Conservation (phyloP, 2,329 filamentous ascomycete genomes). For the Ophiocordyceps unilateralis region DNA sequence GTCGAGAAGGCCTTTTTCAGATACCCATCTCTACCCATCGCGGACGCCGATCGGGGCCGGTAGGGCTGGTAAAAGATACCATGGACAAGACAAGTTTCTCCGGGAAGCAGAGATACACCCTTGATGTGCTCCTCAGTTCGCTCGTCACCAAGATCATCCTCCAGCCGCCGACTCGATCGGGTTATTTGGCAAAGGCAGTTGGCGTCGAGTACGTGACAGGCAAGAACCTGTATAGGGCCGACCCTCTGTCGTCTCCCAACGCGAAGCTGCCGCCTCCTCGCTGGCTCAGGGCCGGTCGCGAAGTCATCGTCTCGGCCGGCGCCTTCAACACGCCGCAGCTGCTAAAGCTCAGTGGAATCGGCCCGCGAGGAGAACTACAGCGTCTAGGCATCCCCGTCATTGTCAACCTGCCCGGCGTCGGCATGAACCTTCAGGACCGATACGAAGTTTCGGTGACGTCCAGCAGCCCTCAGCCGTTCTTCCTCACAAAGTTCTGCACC, state of each 20-base stretch:
- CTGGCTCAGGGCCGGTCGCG: conserved; percentile 15
- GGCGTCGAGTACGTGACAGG: conserved; percentile 26
- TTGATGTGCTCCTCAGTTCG: conserved; percentile 9
- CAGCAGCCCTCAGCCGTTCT: background rate
- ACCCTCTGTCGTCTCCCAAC: conserved; percentile 15
- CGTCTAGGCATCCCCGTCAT: conserved; percentile 31
- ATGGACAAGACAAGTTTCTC: conserved; percentile 6
- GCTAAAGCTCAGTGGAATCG: conserved; percentile 28
- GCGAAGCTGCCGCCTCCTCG: conserved; percentile 5
- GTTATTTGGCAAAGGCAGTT: conserved; percentile 14
- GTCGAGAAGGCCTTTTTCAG: conserved; percentile 20
- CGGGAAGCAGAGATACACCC: conserved; percentile 2
- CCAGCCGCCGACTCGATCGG: conserved; percentile 7
- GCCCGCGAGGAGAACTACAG: conserved; percentile 19
- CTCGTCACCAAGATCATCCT: conserved; percentile 20
- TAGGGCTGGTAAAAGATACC: conserved; percentile 26
- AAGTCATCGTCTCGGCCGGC: conserved; percentile 31
- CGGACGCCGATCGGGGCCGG: conserved; percentile 25
- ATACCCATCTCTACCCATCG: conserved; percentile 28
- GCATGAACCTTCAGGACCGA: conserved; percentile 27
- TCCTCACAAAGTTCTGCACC: background rate
- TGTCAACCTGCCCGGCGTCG: conserved; percentile 43
- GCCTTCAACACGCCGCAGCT: conserved; percentile 28
- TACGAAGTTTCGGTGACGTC: conserved; percentile 9
- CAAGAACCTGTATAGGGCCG: conserved; percentile 22